Conservation (phyloP, 2,329 filamentous ascomycete genomes). For the Colletotrichum coccodes region DNA sequence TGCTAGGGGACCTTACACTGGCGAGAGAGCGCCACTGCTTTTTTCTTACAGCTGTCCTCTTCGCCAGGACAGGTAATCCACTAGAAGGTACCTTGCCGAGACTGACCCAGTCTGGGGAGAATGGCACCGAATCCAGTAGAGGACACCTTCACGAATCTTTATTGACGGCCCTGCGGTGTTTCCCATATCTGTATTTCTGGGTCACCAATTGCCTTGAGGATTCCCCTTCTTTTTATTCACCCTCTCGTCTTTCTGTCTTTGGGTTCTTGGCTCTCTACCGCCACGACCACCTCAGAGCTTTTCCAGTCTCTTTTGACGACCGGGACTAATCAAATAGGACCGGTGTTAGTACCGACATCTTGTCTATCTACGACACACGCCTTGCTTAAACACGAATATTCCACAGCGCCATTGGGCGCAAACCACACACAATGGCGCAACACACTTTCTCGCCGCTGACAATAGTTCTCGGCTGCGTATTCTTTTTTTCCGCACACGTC, state of each 20-base stretch:
- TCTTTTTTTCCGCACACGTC: slow-evolving; percentile 58
- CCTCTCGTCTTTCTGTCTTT: slow-evolving; percentile 3
- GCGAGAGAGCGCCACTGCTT: slow-evolving; percentile 13
- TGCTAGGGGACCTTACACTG: background rate
- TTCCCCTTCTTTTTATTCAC: background rate
- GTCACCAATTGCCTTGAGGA: slow-evolving; percentile 6
- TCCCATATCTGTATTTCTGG: slow-evolving; percentile 20
- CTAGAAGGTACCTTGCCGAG: slow-evolving; percentile 14
- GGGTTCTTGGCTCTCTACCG: background rate
- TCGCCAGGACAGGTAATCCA: slow-evolving; percentile 29
- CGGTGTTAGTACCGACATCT: slow-evolving; percentile 6
- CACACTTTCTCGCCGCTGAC: slow-evolving; percentile 47
- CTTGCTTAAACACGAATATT: background rate
- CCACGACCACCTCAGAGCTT: background rate
- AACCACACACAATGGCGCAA: slow-evolving; percentile 43
- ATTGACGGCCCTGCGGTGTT: slow-evolving; percentile 17
- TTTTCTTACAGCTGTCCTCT: slow-evolving; percentile 34
- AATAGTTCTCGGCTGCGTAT: slow-evolving; percentile 50
- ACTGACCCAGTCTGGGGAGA: slow-evolving; percentile 22
- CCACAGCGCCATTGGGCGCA: slow-evolving; percentile 32
- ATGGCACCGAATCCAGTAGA: slow-evolving; percentile 29
- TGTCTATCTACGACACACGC: slow-evolving; percentile 14
- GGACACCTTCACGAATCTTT: slow-evolving; percentile 30
- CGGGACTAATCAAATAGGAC: slow-evolving; percentile 19
- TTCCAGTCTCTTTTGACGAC: slow-evolving; percentile 10